A percentile compares a stretch with the other conserved stretches of the same genome.
phyloP scores from a whole-genome alignment of 2,329 filamentous ascomycete genomes.

The Camillea tinctor region DNA sequence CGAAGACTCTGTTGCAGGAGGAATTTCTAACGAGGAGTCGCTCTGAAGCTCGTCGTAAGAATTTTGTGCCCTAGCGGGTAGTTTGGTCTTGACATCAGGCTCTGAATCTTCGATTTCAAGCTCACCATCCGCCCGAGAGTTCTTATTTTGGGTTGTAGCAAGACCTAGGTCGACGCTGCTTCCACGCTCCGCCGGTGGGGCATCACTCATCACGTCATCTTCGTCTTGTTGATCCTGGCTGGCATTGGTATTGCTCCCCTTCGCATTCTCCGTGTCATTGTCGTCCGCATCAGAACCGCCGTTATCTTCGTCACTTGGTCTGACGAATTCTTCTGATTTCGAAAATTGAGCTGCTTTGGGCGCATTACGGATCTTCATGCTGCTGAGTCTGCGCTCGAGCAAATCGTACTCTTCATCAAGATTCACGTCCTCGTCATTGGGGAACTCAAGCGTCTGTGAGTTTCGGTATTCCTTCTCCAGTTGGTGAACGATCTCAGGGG shows the following conservation, averaged over 20 bases:
- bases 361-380: constrained; percentile 8
- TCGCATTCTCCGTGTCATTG: constrained; percentile 11
- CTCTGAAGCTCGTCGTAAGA: neutral
- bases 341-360: constrained; percentile 18
- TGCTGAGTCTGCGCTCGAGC: constrained; percentile 25
- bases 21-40: constrained; percentile 4
- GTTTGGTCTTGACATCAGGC: constrained; percentile 10
- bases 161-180: constrained; percentile 22
- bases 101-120: constrained; percentile 24
- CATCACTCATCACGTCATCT: constrained; percentile 7
- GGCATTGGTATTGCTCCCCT: neutral
- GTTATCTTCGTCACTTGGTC: constrained; percentile 17
- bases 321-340: constrained; percentile 20
- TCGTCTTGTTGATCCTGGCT: constrained; percentile 1
- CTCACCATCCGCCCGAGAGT: constrained; percentile 4
- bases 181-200: neutral
- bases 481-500: constrained; percentile 23
- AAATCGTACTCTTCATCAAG: constrained; percentile 23
- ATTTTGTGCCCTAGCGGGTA: neutral
- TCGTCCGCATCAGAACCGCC: constrained; percentile 20
- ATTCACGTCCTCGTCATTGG: constrained; percentile 20
- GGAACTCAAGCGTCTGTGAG: constrained; percentile 22
- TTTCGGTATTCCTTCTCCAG: constrained; percentile 22
- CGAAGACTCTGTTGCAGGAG: constrained; percentile 8
- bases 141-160: constrained; percentile 1